A percentile compares a stretch with the other conserved stretches of the same genome.
Conservation (phyloP, 164 flowering plant genomes). For the grape (Vitis vinifera) region DNA sequence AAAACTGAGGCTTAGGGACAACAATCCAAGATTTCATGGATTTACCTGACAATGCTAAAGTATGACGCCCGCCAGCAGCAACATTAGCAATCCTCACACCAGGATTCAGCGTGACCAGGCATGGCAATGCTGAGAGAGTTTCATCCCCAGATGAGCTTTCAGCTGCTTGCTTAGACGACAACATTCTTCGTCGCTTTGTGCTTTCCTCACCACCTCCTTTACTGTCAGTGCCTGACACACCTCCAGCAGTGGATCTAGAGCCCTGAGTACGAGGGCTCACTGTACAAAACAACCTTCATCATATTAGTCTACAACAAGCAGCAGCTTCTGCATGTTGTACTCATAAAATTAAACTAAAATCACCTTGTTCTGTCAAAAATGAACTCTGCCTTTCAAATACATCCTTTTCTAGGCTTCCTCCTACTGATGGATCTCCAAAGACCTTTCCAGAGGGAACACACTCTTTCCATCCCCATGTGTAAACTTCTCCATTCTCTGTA, state of each 20-base stretch:
- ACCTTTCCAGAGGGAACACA: conserved; percentile 94
- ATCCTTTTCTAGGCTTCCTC: conserved; percentile 50
- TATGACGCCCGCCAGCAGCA: conserved; percentile 98
- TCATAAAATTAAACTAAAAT: conserved; percentile 8
- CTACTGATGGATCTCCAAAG: conserved; percentile 50
- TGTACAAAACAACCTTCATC: conserved; percentile 28
- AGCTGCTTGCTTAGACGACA: conserved; percentile 64
- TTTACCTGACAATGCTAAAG: conserved; percentile 89
- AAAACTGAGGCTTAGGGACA: conserved; percentile 1
- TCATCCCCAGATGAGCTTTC: conserved; percentile 82
- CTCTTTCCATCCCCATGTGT: conserved; percentile 99
- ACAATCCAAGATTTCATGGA: background rate
- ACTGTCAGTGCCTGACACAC: conserved; percentile 39
- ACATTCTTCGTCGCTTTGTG: conserved; percentile 72
- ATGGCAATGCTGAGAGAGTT: conserved; percentile 77
- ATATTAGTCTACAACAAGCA: conserved; percentile 24
- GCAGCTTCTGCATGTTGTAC: background rate
- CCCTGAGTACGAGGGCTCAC: conserved; percentile 72
- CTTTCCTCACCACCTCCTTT: conserved; percentile 64
- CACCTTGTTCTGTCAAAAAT: conserved; percentile 71
- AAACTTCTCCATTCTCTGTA: conserved; percentile 75
- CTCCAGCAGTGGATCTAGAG: conserved; percentile 45
- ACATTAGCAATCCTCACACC: conserved; percentile 81
- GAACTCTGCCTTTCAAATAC: conserved; percentile 44
- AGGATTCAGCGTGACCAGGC: conserved; percentile 73